Evolutionary conservation across 2,329 filamentous ascomycete species (phyloP).

Genomic region (Curvularia verruculosa): DNA sequence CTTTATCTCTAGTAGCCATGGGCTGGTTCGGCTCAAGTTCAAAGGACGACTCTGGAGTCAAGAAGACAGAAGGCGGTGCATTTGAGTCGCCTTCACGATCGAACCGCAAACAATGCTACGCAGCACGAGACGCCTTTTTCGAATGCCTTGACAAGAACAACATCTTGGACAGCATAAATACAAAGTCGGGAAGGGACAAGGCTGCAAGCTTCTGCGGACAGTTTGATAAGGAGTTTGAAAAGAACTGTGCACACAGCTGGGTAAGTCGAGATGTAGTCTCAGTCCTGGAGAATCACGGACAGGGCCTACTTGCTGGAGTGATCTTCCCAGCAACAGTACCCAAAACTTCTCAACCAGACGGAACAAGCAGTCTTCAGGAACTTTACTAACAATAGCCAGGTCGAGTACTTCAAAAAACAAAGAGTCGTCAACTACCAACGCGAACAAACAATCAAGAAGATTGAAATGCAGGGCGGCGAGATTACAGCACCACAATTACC

Average conservation of each 20-base stretch:
- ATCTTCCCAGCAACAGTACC: background rate
- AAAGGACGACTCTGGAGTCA: slow-evolving; percentile 42
- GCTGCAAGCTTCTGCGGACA: slow-evolving; percentile 62
- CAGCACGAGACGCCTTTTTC: slow-evolving; percentile 86
- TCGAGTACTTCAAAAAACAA: slow-evolving; percentile 98
- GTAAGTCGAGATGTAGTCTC: slow-evolving; percentile 59
- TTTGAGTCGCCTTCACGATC: slow-evolving; percentile 82
- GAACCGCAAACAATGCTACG: slow-evolving; percentile 86
- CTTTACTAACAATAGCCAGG: slow-evolving; percentile 57
- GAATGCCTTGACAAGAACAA: slow-evolving; percentile 79
- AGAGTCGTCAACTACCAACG: slow-evolving; percentile 91
- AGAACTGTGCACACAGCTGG: slow-evolving; percentile 88
- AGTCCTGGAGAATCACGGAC: background rate
- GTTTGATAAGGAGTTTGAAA: slow-evolving; percentile 73
- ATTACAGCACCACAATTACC: slow-evolving; percentile 45
- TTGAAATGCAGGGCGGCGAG: slow-evolving; percentile 53
- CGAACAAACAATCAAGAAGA: slow-evolving; percentile 64
- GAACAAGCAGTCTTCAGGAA: background rate
- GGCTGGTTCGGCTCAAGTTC: slow-evolving; percentile 58
- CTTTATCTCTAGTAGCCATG: slow-evolving; percentile 52
- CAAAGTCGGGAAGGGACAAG: slow-evolving; percentile 59
- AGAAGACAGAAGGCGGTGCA: slow-evolving; percentile 57
- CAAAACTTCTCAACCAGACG: background rate
- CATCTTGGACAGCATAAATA: slow-evolving; percentile 75
- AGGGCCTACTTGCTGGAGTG: background rate